Conservation (phyloP, 1,284 basidiomycete species). For the Melampsora americana region DNA sequence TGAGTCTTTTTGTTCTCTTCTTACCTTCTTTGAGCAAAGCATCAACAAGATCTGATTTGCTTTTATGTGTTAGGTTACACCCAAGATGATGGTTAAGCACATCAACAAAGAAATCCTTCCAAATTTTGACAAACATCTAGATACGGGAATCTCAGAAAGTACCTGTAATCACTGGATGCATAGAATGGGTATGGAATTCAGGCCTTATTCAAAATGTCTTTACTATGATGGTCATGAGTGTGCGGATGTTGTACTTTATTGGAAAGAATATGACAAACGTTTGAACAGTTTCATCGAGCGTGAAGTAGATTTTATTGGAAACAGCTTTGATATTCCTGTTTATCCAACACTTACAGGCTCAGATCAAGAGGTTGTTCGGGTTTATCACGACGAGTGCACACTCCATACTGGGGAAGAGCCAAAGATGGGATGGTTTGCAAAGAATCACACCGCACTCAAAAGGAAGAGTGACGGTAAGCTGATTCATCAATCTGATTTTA, state of each 20-base stretch:
- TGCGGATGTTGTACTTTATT: constrained; percentile 6
- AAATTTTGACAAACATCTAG: background rate
- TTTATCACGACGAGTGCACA: constrained; percentile 11
- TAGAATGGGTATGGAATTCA: constrained; percentile 12
- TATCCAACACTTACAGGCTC: background rate
- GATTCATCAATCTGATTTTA: constrained; percentile 12
- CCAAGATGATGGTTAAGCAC: background rate
- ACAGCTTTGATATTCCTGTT: background rate
- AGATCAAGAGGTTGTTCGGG: background rate
- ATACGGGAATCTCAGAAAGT: background rate
- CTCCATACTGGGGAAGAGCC: constrained; percentile 6
- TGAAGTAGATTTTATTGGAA: background rate
- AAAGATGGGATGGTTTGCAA: background rate
- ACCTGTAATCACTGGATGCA: constrained; percentile 21
- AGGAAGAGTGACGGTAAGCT: background rate
- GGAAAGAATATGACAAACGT: background rate
- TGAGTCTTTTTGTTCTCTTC: too few relatives aligned
- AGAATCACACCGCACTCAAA: background rate
- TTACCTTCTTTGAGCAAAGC: too few relatives aligned
- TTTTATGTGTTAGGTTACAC: background rate
- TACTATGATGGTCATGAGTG: constrained; percentile 31
- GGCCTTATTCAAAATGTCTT: constrained; percentile 18
- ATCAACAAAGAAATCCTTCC: constrained; percentile 12
- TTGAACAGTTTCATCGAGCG: background rate
- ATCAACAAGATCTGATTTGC: too few relatives aligned